Base-by-base conservation (phyloP, 179 eudicot genomes). In the Beta lomatogona region DNA sequence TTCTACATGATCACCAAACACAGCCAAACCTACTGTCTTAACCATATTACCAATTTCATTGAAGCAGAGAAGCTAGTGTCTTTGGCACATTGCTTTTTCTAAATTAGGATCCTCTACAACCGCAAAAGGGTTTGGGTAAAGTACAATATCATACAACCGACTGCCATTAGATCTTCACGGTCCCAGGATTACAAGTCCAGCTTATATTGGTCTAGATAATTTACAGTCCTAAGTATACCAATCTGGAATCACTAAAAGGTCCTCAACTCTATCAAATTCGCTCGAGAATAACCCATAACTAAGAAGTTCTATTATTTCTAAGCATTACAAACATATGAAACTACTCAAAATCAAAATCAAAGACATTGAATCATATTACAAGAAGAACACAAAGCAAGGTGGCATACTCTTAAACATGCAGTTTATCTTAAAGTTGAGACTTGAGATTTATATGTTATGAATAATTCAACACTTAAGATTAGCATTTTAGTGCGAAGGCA, bases 321-420 rank as follows among this genome's bases (percentile, higher is more conserved):
- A 71, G 18, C 69, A 31, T 13, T 25, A 13, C 69, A 79, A 41
- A 66, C n/a, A 77, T 18, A 66, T 19, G 36, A 80, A 60, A 80
- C 77, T 8, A 61, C 22, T 7, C 6, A 21, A 52, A 57, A 76
- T 0, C 21, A 36, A 36, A 36, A 36, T 36, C 41, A 36, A 9
- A 72, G 1, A 52, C 19, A 45, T 21, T 9, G n/a, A 28, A 75
- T 25, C 21, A 54, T 54, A 12, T 21, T 2, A 75, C 44, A 68
- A 31, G 41, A 71, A 83, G 41, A 6, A 72, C 11, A 54, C 12
- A 16, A 9, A 44, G 6, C 9, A 13, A 72, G 60, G 45, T 3
- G 7, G 57, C 46, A 60, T 36, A 36, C 41, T 36, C 41, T 36
- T 25, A 36, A 36, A 36, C 41, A 36, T 1, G 2, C 41, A 36